Base-by-base conservation (phyloP, 2,329 filamentous ascomycete species). In the Westerdykella sp. region DNA sequence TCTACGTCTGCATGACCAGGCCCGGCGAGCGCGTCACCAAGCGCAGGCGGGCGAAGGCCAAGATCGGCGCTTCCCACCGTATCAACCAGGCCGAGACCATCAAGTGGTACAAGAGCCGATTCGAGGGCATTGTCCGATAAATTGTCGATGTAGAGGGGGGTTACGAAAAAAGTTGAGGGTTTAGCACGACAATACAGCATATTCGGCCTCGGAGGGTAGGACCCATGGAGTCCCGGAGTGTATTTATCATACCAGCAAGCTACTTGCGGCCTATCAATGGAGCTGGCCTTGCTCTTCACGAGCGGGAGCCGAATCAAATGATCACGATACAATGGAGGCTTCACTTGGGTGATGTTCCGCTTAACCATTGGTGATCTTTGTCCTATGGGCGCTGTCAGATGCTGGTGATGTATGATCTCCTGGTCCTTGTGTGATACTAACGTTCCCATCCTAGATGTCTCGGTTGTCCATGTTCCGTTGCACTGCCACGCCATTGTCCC, bases 1-100 rank as follows among this genome's bases (percentile, higher is more conserved):
- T 98, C 79, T 98, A 96, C 86, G 90, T 85, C 87, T 97, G 91
- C 88, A 98, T 98, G 93, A 95, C 89, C 80, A 90, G 93, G 69
- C 93, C 91, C 67, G 93, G 93, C 78, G 90, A 95, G 83, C 90
- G 93, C 73, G 88, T 98, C 71, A 85, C 87, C 73, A 91, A 89
- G 80, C 89, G 93, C 70, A 85, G 91, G 73, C 88, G 91, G 69
- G 83, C 78, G 77, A 86, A 94, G 83, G 79, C 82, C 78, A 80
- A 75, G 67, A 84, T 98, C 70, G 93, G 93, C 69, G 71, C 86
- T 69, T 79, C 75, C 74, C 93, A 98, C 86, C 82, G 83, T 70
- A 95, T 98, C 83, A 87, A 82, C 83, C 85, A 89, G 70, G 75
- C 81, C 56, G 93, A 98, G 83, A 96, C 90, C 68, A 77, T 97